Evolutionary conservation across 2,329 filamentous ascomycete species (phyloP), one percentile per base, ranked within the genome.

Genomic region (Cadophora gregata): DNA sequence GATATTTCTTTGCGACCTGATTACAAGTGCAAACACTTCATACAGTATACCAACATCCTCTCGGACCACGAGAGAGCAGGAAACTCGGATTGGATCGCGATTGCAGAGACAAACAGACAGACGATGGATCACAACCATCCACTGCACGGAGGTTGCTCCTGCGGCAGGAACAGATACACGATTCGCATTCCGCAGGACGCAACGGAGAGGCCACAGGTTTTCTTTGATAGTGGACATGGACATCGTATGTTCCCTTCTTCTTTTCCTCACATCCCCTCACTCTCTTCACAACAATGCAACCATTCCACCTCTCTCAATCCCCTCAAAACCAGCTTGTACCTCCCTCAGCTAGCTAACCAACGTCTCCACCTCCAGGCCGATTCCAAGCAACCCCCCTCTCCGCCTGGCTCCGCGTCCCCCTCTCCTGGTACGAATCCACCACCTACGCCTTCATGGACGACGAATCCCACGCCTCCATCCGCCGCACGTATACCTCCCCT

Each of bases 121-220:
- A 65, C 24, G 25, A 86, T 86, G 84, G 82, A 76, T 75, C 76
- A 79, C 60, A 76, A 79, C 65, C 81, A 85, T 68, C 84, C 84
- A 47, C 84, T 97, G 65, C 88, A 86, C 70, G 93, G 93, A 74
- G 87, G 89, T 70, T 97, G 94, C 81, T 89, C 90, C 62, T 97
- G 94, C 78, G 93, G 93, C 65, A 88, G 94, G 68, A 97, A 96
- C 76, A 85, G 89, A 76, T 97, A 97, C 80, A 84, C 88, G 66
- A 88, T 97, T 72, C 80, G 86, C 55, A 84, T 95, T 27, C 93
- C 93, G 1, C 78, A 82, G 24, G 79, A 83, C 72, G 81, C 85
- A 48, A 79, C 81, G 47, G 81, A 87, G 38, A 80, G 84, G 60
- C 88, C 89, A 19, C 85, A 88, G 71, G 87, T 96, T 25, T 86